Conservation (phyloP, 176 grass and related monocot species). For the Miscanthus lutarioriparius region DNA sequence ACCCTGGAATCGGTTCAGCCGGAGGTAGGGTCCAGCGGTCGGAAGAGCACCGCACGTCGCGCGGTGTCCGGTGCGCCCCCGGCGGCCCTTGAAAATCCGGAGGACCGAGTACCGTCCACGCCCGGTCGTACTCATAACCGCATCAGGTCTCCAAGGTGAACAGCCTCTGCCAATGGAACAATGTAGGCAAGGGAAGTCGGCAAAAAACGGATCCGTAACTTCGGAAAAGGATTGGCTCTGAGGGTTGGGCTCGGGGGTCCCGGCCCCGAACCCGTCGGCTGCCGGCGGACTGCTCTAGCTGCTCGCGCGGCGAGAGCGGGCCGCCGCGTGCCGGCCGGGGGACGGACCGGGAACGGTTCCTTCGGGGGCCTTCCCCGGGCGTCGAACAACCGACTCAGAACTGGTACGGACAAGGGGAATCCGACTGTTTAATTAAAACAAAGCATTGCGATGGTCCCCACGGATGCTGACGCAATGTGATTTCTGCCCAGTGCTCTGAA, state of each 20-base stretch:
- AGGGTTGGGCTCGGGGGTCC: constrained; percentile 71
- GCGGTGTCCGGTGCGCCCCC: constrained; percentile 61
- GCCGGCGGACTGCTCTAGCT: constrained; percentile 10
- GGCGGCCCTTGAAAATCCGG: constrained; percentile 66
- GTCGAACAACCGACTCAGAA: constrained; percentile 41
- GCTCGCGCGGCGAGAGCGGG: constrained; percentile 20
- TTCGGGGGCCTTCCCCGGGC: constrained; percentile 40
- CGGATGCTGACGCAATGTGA: constrained; percentile 74
- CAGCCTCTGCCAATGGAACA: constrained; percentile 37
- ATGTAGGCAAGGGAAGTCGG: constrained; percentile 57
- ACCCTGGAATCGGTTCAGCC: constrained; percentile 69
- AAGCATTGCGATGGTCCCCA: constrained; percentile 71
- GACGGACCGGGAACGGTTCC: constrained; percentile 11
- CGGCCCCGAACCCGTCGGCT: constrained; percentile 16
- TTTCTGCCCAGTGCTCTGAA: constrained; percentile 80
- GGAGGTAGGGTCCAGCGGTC: constrained; percentile 67
- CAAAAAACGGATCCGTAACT: constrained; percentile 77
- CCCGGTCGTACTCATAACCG: constrained; percentile 58
- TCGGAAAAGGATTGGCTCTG: constrained; percentile 81
- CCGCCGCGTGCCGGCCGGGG: neutral
- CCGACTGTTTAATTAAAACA: constrained; percentile 77
- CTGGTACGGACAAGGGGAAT: constrained; percentile 69
- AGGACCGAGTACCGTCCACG: constrained; percentile 62
- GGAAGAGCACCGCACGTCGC: constrained; percentile 71
- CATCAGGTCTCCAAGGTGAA: too few species aligned